Percentiles rank a stretch among this genome's conserved stretches.
These are phyloP conservation scores for Penicillium decumbens DNA, from an alignment of 2,329 filamentous ascomycete genomes.

Conservation along the genomic window DNA sequence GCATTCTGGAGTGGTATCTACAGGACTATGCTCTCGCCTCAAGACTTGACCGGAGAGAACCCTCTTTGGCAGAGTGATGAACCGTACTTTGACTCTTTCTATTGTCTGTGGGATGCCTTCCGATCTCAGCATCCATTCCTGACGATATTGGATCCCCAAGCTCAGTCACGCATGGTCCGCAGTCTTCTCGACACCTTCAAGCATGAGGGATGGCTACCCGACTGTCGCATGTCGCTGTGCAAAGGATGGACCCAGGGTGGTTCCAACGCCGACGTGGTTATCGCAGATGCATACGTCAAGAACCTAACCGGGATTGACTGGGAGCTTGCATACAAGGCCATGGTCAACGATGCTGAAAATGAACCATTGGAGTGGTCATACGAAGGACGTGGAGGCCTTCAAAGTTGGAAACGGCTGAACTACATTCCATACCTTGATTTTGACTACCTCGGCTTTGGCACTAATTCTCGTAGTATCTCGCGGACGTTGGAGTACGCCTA, in stretches of 20 bases:
- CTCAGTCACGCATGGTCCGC: constrained; percentile 27
- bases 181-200: constrained; percentile 29
- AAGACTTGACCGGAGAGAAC: constrained; percentile 67
- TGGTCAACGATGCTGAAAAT: constrained; percentile 64
- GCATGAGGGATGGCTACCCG: constrained; percentile 30
- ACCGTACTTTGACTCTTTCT: constrained; percentile 68
- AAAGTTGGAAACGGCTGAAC: constrained; percentile 63
- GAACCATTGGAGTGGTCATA: constrained; percentile 65
- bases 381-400: constrained; percentile 62
- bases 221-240: constrained; percentile 32
- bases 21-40: constrained; percentile 63
- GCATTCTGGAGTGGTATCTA: constrained; percentile 65
- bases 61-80: constrained; percentile 59
- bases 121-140: constrained; percentile 25
- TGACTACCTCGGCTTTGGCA: constrained; percentile 61
- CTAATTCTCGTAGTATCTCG: constrained; percentile 63
- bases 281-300: constrained; percentile 62
- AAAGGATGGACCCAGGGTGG: constrained; percentile 30
- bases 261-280: constrained; percentile 60
- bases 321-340: constrained; percentile 61
- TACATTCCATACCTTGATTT: constrained; percentile 67
- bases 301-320: constrained; percentile 62
- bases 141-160: constrained; percentile 25
- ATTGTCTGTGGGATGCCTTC: constrained; percentile 36
- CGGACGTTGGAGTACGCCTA: constrained; percentile 72